These are phyloP conservation scores for Chrysanthemum seticuspe DNA, from an alignment of 129 eudicot genomes.

Conservation along the genomic window DNA sequence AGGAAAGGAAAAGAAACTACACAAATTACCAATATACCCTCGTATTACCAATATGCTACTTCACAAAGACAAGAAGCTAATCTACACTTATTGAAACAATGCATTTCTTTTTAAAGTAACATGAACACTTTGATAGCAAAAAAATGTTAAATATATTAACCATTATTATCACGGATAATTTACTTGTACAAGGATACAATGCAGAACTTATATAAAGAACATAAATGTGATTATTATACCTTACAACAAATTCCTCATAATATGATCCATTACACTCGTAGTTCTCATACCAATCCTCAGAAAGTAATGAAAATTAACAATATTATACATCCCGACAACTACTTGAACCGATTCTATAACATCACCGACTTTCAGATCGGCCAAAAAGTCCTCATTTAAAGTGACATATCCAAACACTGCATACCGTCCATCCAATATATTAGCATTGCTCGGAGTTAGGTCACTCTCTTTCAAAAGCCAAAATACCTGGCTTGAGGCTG, in stretches of 20 bases:
- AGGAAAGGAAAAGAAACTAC: too few relatives aligned
- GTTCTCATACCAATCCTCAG: constrained; percentile 24
- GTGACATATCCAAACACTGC: constrained; percentile 92
- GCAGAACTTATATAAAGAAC: constrained; percentile 4
- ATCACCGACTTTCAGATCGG: constrained; percentile 94
- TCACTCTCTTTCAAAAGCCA: constrained; percentile 99
- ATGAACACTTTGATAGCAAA: not conserved
- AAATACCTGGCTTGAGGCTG: constrained; percentile 91
- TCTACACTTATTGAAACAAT: too few relatives aligned
- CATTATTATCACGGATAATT: not conserved
- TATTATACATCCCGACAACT: constrained; percentile 89
- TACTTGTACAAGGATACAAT: constrained; percentile 15
- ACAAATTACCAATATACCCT: too few relatives aligned
- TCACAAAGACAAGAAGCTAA: too few relatives aligned
- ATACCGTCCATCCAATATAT: constrained; percentile 90
- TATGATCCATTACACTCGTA: constrained; percentile 22
- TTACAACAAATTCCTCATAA: constrained; percentile 35
- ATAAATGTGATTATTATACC: constrained; percentile 16
- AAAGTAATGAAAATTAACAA: constrained; percentile 52
- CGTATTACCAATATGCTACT: too few relatives aligned
- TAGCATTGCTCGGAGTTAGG: constrained; percentile 94
- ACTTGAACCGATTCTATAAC: constrained; percentile 89
- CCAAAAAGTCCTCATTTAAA: constrained; percentile 79
- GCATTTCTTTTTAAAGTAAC: too few relatives aligned
- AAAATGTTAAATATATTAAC: constrained; percentile 1